Evolutionary conservation across 441 rosid species (phyloP).

Genomic region (Manihot esculenta): DNA sequence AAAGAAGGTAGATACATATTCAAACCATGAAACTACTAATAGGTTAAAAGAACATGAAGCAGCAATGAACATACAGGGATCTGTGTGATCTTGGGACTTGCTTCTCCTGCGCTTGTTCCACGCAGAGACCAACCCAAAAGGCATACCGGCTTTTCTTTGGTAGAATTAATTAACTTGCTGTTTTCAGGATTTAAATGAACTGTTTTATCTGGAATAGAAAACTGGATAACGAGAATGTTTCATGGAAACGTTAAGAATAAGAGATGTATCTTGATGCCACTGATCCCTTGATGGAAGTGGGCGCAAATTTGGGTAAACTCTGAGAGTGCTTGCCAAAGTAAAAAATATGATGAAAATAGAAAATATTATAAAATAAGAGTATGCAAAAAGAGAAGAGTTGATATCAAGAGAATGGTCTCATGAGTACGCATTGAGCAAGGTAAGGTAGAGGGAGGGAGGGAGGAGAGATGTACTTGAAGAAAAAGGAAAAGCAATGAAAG

Average conservation of each 20-base stretch:
- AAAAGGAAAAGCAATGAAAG: constrained; percentile 40
- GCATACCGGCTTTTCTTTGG: constrained; percentile 44
- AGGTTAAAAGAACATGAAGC: background rate
- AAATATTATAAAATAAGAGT: background rate
- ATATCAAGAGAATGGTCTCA: constrained; percentile 26
- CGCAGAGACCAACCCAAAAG: constrained; percentile 75
- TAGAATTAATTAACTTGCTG: constrained; percentile 6
- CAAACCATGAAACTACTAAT: background rate
- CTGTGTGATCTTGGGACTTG: constrained; percentile 67
- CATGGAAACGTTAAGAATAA: constrained; percentile 13
- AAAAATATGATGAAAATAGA: constrained; percentile 31
- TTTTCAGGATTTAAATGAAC: constrained; percentile 20
- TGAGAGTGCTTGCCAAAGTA: constrained; percentile 4
- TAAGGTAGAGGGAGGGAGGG: constrained; percentile 39
- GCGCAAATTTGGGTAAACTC: constrained; percentile 1
- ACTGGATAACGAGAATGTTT: constrained; percentile 14
- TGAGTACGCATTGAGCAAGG: constrained; percentile 42
- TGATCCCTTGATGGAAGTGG: background rate
- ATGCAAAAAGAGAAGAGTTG: constrained; percentile 9
- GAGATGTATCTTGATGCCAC: constrained; percentile 11
- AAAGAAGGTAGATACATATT: constrained; percentile 19
- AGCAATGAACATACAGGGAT: constrained; percentile 55
- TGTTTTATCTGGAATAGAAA: constrained; percentile 15
- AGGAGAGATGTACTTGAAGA: constrained; percentile 48
- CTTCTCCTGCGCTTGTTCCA: constrained; percentile 93